A percentile compares a stretch with the other conserved stretches of the same genome.
phyloP scores from a whole-genome alignment of 768 basidiomycete species.

The Tylopilus subfusipes region DNA sequence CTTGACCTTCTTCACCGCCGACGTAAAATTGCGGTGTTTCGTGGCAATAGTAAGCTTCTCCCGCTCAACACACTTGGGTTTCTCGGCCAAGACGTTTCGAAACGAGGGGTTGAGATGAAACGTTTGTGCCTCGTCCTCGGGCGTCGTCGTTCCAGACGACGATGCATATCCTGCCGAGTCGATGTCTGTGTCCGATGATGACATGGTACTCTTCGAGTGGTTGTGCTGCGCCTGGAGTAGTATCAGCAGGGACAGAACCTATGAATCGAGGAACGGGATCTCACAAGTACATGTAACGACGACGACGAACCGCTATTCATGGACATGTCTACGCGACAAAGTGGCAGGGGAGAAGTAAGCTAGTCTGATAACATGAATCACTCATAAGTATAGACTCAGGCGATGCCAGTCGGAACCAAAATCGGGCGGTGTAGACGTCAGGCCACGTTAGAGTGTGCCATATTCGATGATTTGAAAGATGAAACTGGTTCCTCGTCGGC shows the following conservation, averaged over 20 bases:
- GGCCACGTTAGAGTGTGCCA: background rate
- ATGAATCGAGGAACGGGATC: background rate
- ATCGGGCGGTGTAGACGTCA: slow-evolving; percentile 5
- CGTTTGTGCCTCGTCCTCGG: slow-evolving; percentile 26
- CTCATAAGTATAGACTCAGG: background rate
- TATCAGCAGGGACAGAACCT: background rate
- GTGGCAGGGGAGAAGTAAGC: background rate
- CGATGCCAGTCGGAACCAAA: background rate
- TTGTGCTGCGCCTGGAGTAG: slow-evolving; percentile 1
- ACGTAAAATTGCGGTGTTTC: slow-evolving; percentile 14
- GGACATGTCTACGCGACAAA: background rate
- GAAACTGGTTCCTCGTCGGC: background rate
- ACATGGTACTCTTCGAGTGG: slow-evolving; percentile 4
- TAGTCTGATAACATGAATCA: background rate
- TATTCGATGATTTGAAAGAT: background rate
- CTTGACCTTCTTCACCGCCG: slow-evolving; percentile 24
- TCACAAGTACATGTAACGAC: background rate
- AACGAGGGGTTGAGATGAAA: slow-evolving; percentile 21
- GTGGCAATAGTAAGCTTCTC: slow-evolving; percentile 9
- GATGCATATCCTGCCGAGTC: slow-evolving; percentile 22
- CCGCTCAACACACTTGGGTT: background rate
- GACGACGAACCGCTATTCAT: background rate
- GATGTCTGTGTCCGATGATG: slow-evolving; percentile 23
- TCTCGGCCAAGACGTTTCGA: slow-evolving; percentile 2
- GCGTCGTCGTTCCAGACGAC: slow-evolving; percentile 32